These are phyloP conservation scores for Gynochthodes officinalis DNA, from an alignment of 257 asterid species.

Conservation along the genomic window DNA sequence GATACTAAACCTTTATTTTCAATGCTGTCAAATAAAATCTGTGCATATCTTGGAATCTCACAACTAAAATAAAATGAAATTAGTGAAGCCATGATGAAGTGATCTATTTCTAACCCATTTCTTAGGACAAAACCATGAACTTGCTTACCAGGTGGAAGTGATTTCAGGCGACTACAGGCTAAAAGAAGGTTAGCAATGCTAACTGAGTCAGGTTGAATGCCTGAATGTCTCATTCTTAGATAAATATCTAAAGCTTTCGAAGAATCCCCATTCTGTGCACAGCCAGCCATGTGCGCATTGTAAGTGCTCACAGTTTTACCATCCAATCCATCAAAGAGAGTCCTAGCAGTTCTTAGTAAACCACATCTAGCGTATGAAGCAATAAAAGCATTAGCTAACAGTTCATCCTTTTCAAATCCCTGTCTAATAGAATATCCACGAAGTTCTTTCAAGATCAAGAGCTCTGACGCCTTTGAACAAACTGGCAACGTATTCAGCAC, in stretches of 20 bases:
- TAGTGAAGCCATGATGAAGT: conserved; percentile 23
- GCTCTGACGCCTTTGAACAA: conserved; percentile 23
- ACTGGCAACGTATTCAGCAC: conserved; percentile 27
- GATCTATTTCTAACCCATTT: conserved; percentile 24
- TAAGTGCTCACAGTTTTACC: conserved; percentile 31
- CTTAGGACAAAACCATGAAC: conserved; percentile 30
- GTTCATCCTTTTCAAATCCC: conserved; percentile 12
- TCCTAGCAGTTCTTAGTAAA: conserved; percentile 20
- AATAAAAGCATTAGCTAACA: conserved; percentile 30
- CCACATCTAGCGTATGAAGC: conserved; percentile 33
- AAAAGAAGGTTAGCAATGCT: conserved; percentile 30
- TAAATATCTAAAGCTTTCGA: conserved; percentile 17
- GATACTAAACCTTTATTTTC: conserved; percentile 14
- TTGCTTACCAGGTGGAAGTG: conserved; percentile 17
- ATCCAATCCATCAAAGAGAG: conserved; percentile 15
- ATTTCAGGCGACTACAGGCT: conserved; percentile 22
- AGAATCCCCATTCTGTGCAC: conserved; percentile 21
- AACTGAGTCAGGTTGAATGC: conserved; percentile 27
- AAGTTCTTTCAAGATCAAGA: conserved; percentile 29
- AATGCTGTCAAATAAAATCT: conserved; percentile 11
- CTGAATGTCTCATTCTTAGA: conserved; percentile 22
- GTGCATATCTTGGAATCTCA: conserved; percentile 23
- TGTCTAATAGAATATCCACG: conserved; percentile 30
- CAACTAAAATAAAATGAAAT: conserved; percentile 30
- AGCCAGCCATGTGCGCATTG: conserved; percentile 30